Percentiles rank a stretch among this genome's conserved stretches.
Evolutionary conservation across 768 basidiomycete genomes (phyloP).

Genomic region (Xerocomellus intermedius): DNA sequence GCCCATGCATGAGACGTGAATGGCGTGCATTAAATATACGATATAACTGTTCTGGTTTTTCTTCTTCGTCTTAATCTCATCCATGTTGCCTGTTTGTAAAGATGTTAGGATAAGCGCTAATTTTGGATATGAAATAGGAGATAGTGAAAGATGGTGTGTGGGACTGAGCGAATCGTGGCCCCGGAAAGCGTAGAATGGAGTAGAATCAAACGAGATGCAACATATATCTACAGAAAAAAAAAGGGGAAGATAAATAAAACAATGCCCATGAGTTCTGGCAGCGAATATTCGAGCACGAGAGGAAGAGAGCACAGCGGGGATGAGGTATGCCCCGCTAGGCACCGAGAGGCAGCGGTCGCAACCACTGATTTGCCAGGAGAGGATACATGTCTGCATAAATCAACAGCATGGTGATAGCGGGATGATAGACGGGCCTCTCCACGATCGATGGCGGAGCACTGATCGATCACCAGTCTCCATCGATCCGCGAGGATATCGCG

Average conservation of each 20-base stretch:
- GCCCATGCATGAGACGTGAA: neutral
- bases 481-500: constrained; percentile 14
- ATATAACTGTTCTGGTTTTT: constrained; percentile 2
- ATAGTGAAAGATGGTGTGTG: constrained; percentile 14
- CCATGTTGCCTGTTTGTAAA: constrained; percentile 2
- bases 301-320: too few relatives aligned
- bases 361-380: neutral
- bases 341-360: neutral
- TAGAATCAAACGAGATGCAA: neutral
- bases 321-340: neutral
- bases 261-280: too few relatives aligned
- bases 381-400: neutral
- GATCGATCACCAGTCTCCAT: constrained; percentile 16
- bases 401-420: neutral
- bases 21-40: constrained; percentile 8
- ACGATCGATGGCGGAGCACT: neutral
- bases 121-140: constrained; percentile 3
- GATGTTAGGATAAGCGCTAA: constrained; percentile 1
- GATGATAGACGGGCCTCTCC: neutral
- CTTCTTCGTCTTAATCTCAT: constrained; percentile 1
- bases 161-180: neutral
- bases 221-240: constrained; percentile 12
- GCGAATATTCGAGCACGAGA: too few relatives aligned
- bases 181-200: neutral
- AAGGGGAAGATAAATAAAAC: neutral